Percentiles rank a stretch among this genome's conserved stretches.
These are phyloP conservation scores for Monsonia emarginata DNA, from an alignment of 441 rosid species.

Conservation along the genomic window DNA sequence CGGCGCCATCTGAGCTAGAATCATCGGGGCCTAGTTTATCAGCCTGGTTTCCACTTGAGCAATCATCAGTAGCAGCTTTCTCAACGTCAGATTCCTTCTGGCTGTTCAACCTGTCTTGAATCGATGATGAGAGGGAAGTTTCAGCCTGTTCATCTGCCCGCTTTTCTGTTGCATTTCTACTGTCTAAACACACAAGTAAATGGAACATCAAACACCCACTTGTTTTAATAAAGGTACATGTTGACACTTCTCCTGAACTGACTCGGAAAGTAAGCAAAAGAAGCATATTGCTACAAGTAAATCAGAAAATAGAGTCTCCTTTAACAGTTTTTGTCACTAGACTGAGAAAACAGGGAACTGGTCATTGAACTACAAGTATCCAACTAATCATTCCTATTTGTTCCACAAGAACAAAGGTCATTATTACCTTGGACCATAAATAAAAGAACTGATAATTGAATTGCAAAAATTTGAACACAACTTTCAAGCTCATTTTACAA, in stretches of 20 bases:
- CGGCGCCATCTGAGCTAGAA: conserved; percentile 42
- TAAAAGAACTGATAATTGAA: not conserved
- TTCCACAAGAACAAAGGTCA: not conserved
- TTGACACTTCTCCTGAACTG: not conserved
- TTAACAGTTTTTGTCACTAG: conserved; percentile 4
- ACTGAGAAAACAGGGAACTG: not conserved
- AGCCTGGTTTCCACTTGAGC: conserved; percentile 44
- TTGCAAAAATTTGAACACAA: not conserved
- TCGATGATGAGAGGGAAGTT: conserved; percentile 46
- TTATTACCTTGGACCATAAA: not conserved
- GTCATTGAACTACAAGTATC: not conserved
- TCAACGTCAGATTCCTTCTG: conserved; percentile 35
- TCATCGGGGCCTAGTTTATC: conserved; percentile 44
- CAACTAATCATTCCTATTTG: not conserved
- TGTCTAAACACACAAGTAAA: conserved; percentile 30
- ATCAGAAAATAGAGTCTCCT: not conserved
- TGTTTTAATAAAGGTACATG: not conserved
- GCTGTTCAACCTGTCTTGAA: conserved; percentile 40
- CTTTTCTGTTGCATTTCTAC: conserved; percentile 41
- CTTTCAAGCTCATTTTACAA: not conserved
- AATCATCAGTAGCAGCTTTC: conserved; percentile 36
- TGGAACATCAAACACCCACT: conserved; percentile 2
- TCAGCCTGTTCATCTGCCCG: conserved; percentile 38
- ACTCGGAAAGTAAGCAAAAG: conserved; percentile 5
- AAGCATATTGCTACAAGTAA: conserved; percentile 1